phyloP scores from a whole-genome alignment of 2,329 filamentous ascomycete genomes.

The Lecanoromycetidae sp. region DNA sequence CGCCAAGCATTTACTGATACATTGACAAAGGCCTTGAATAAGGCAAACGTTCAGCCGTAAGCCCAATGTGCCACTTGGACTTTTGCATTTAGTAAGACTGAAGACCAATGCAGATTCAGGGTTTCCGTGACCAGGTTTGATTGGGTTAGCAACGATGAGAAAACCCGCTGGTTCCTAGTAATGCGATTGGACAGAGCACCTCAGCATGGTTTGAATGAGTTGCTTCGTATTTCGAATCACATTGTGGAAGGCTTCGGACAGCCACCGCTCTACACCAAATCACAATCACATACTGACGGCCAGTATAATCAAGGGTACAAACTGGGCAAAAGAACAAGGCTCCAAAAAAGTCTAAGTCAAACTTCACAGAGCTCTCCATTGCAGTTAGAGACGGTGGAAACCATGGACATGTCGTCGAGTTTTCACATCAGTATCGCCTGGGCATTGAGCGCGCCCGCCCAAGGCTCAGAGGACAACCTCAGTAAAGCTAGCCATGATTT shows the following conservation, averaged over 20 bases:
- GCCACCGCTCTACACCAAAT: conserved; percentile 52
- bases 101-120: conserved; percentile 30
- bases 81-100: conserved; percentile 11
- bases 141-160: conserved; percentile 56
- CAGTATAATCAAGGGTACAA: neutral
- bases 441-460: conserved; percentile 47
- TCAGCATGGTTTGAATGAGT: conserved; percentile 44
- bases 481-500: neutral
- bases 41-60: conserved; percentile 10
- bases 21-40: conserved; percentile 28
- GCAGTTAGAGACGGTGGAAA: neutral
- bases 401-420: conserved; percentile 38
- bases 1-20: conserved; percentile 55
- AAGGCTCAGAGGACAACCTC: neutral
- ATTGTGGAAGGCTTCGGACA: conserved; percentile 50
- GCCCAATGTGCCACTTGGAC: neutral
- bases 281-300: neutral
- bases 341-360: conserved; percentile 11
- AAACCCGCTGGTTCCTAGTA: conserved; percentile 72
- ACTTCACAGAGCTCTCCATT: conserved; percentile 19
- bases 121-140: conserved; percentile 37
- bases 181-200: conserved; percentile 44
- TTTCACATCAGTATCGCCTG: conserved; percentile 91
- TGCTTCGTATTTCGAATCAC: conserved; percentile 58
- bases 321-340: too few species aligned